Conservation (phyloP, 331 rosid species). For the Acacia concinna region DNA sequence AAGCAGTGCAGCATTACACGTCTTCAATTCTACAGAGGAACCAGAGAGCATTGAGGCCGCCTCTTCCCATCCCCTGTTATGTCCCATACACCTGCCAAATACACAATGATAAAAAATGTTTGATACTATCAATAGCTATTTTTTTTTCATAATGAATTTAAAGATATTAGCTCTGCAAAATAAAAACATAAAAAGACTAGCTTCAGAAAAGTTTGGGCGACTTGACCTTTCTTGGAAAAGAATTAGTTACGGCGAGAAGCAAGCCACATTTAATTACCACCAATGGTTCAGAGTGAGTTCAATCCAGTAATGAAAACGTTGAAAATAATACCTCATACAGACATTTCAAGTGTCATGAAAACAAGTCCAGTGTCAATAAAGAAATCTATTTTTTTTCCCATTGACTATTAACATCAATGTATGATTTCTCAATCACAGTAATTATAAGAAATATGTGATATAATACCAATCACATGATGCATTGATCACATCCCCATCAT, state of each 20-base stretch:
- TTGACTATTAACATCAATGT: neutral
- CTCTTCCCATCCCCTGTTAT: conserved; percentile 97
- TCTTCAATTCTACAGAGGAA: conserved; percentile 76
- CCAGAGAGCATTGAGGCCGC: conserved; percentile 96
- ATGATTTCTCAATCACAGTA: conserved; percentile 19
- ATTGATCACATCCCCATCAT: neutral
- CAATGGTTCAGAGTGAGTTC: conserved; percentile 8
- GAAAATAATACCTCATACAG: neutral
- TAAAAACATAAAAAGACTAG: neutral
- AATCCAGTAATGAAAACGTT: conserved; percentile 6
- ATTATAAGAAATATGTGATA: conserved; percentile 17
- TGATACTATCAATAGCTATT: neutral
- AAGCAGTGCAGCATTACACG: conserved; percentile 93
- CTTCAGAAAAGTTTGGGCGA: neutral
- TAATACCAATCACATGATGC: neutral
- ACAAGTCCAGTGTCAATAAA: conserved; percentile 15
- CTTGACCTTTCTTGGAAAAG: conserved; percentile 2
- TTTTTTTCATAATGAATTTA: neutral
- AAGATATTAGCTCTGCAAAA: conserved; percentile 10
- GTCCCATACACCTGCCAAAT: conserved; percentile 94
- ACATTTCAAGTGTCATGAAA: conserved; percentile 13
- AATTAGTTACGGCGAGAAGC: neutral
- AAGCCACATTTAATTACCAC: conserved; percentile 25
- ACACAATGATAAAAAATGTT: conserved; percentile 23
- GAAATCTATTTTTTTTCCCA: neutral